These are phyloP conservation scores for Suillus decipiens DNA, from an alignment of 768 basidiomycete genomes.

Conservation along the genomic window DNA sequence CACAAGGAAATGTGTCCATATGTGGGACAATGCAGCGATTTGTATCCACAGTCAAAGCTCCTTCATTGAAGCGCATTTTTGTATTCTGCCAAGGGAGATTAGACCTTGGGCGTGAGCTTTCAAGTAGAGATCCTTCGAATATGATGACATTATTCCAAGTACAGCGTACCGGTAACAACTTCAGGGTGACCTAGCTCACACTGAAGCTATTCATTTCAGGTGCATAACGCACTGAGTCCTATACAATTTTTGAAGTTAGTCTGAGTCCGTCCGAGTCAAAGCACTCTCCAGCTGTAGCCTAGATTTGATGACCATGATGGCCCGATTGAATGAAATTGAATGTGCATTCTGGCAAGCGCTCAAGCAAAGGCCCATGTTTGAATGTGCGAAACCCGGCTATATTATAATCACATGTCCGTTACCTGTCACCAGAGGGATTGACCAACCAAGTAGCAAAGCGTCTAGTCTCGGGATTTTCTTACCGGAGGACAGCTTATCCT, in stretches of 20 bases:
- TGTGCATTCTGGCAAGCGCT: no score
- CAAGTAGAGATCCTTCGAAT: background rate
- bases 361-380: no score
- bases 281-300: background rate
- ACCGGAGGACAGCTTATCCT: background rate
- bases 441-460: background rate
- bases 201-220: background rate
- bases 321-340: no score
- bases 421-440: background rate
- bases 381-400: background rate
- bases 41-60: background rate
- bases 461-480: background rate
- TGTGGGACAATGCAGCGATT: background rate
- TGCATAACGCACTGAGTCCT: background rate
- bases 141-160: background rate
- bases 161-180: background rate
- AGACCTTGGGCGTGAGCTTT: no score
- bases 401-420: constrained; percentile 1
- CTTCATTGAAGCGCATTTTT: background rate
- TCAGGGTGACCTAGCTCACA: background rate
- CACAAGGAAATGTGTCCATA: background rate
- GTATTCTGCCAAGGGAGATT: no score
- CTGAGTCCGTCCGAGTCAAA: no score
- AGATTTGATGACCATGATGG: background rate
- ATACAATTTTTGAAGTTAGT: background rate